Conservation (phyloP, 2,329 filamentous ascomycete genomes). For the Chaetomium sp. region DNA sequence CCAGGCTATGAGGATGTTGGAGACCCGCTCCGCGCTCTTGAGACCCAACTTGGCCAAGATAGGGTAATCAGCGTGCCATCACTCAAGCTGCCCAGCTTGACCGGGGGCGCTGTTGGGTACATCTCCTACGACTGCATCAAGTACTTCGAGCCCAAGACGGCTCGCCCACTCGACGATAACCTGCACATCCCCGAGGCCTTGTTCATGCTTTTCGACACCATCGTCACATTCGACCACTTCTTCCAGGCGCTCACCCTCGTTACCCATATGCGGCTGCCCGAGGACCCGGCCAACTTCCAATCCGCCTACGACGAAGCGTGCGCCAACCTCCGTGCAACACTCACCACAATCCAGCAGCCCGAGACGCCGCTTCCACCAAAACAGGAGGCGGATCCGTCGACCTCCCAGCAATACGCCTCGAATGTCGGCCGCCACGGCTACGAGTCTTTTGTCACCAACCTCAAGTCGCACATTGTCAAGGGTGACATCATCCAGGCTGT, state of each 20-base stretch:
- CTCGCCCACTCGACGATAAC: constrained; percentile 78
- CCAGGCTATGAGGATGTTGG: constrained; percentile 76
- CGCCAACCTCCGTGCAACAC: constrained; percentile 56
- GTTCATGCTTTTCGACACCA: constrained; percentile 95
- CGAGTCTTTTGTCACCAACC: constrained; percentile 73
- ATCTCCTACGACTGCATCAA: constrained; percentile 95
- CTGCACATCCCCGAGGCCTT: constrained; percentile 85
- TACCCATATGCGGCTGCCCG: constrained; percentile 68
- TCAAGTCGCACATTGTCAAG: constrained; percentile 85
- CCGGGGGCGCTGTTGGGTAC: constrained; percentile 90
- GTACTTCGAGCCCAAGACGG: constrained; percentile 98
- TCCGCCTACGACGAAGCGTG: constrained; percentile 64
- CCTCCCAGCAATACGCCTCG: constrained; percentile 61
- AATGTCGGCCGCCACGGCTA: constrained; percentile 89
- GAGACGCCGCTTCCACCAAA: constrained; percentile 66
- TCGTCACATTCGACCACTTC: constrained; percentile 92
- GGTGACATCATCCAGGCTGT: constrained; percentile 98
- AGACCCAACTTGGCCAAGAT: constrained; percentile 71
- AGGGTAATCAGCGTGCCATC: constrained; percentile 79
- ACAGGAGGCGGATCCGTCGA: constrained; percentile 56
- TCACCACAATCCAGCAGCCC: constrained; percentile 65
- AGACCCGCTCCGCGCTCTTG: constrained; percentile 78
- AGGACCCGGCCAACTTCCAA: constrained; percentile 41
- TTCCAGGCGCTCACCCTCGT: constrained; percentile 89
- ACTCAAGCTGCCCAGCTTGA: constrained; percentile 75